Base-by-base conservation (phyloP, 192 early-diverging fungal genomes). In the Rhizophagus prolifer region DNA sequence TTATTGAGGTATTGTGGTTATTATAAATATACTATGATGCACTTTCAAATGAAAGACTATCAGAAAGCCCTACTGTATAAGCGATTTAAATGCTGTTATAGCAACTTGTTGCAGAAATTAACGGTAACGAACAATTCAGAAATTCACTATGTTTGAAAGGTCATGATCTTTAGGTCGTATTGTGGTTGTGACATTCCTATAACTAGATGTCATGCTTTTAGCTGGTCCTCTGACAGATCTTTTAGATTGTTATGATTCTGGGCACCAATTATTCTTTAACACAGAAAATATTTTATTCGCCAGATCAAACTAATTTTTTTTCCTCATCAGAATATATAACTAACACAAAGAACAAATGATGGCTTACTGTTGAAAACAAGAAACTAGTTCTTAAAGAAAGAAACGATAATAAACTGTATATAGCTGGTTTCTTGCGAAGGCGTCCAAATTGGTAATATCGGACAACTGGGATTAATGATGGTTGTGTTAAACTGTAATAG, bases 381-480 rank as follows among this genome's bases (percentile, higher is more conserved):
- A 69, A 69, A 26, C n/a, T 21, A 46, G 41, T 69, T 71, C 70
- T 71, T 71, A 1, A 71, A 71, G 70, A 71, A 71, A 70, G 25
- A n/a, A 58, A 58, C 5, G 34, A 2, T 7, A 71, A 71, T 4
- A 69, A 47, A 69, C 14, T 69, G 67, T 47, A 69, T 69, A 69
- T n/a, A 44, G 3, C 9, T 69, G 10, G 38, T 69, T 69, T 69
- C 67, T 47, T 69, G 67, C 21, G 3, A 69, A 25, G 23, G 8
- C 30, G 19, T 64, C 10, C 10, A 31, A 19, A 68, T 68, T 68
- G 13, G 36, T 31, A 47, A 47, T 13, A 13, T 47, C 13, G 4
- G 46, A 47, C 13, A 47, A 13, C n/a, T 28, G 62, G 36, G 5
- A 30, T 64, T 64, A 30, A 64, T 31, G 12, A 12, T 64, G 5